These are phyloP conservation scores for Carex pumila DNA, from an alignment of 176 grass and related monocot genomes.

Conservation along the genomic window DNA sequence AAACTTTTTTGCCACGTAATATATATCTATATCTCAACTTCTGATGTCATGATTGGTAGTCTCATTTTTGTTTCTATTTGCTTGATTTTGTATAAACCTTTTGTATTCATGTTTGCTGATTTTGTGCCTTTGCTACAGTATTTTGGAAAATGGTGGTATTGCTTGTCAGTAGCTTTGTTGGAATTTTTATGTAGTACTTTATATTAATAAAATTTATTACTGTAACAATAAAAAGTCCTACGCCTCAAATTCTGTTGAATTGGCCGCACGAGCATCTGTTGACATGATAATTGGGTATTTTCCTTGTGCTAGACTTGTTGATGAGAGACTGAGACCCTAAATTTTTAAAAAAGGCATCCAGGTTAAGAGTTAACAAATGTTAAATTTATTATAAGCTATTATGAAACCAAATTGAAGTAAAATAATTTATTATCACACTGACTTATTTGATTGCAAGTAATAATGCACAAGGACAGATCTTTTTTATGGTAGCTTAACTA, in stretches of 20 bases:
- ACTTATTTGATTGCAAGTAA: too few relatives aligned
- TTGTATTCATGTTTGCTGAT: too few relatives aligned
- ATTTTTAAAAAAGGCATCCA: not conserved
- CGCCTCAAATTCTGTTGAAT: constrained; percentile 15
- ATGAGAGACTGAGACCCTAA: constrained; percentile 61
- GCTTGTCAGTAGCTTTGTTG: not conserved
- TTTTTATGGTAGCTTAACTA: not conserved
- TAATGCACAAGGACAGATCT: too few relatives aligned
- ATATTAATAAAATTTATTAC: not conserved
- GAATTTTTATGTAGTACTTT: not conserved
- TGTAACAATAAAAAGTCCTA: constrained; percentile 12
- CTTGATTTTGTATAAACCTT: too few relatives aligned
- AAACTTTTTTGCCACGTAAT: not conserved
- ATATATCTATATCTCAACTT: too few relatives aligned
- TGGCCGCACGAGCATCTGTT: constrained; percentile 18
- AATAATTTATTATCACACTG: not conserved
- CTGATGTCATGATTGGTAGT: too few relatives aligned
- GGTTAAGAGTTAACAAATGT: not conserved
- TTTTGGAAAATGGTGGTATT: too few relatives aligned
- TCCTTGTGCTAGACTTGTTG: constrained; percentile 24
- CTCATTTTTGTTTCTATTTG: too few relatives aligned
- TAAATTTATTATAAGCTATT: not conserved
- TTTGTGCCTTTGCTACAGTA: too few relatives aligned
- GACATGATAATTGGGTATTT: constrained; percentile 39
- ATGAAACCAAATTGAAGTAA: not conserved